These are phyloP conservation scores for Phyllostachys edulis DNA, from an alignment of 176 grass and related monocot species.

Conservation along the genomic window DNA sequence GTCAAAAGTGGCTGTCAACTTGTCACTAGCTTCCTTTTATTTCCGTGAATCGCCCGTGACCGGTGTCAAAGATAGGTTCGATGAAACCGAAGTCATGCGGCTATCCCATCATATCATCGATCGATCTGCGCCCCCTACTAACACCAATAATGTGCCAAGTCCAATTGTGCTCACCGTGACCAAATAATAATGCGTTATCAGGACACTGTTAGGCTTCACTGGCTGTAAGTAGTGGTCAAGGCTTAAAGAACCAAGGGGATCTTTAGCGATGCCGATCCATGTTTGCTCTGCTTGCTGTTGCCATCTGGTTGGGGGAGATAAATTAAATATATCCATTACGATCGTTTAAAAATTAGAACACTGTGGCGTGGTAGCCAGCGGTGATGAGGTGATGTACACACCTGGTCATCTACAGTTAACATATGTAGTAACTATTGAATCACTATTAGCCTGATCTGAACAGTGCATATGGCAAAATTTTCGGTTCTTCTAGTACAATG, in stretches of 20 bases:
- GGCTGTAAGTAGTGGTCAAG: not conserved
- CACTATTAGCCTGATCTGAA: not conserved
- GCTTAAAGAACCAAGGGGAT: not conserved
- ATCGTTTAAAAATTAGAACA: not conserved
- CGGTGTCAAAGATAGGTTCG: conserved; percentile 14
- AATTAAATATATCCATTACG: not conserved
- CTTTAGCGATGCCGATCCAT: not conserved
- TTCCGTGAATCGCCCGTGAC: not conserved
- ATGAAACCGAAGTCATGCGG: conserved; percentile 31
- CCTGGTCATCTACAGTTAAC: not conserved
- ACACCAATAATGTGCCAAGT: conserved; percentile 30
- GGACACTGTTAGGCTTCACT: conserved; percentile 14
- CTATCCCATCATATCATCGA: conserved; percentile 10
- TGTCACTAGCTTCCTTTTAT: not conserved
- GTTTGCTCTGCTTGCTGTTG: not conserved
- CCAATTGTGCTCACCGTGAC: not conserved
- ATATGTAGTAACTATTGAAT: not conserved
- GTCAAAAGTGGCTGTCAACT: conserved; percentile 25
- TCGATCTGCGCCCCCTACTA: not conserved
- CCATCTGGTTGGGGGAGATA: not conserved
- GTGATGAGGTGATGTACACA: not conserved
- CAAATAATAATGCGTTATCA: conserved; percentile 10
- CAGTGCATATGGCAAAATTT: not conserved
- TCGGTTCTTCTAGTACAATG: not conserved
- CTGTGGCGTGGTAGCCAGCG: not conserved